phyloP scores from a whole-genome alignment of 2,329 filamentous ascomycete species.

The Epichloe elymi region DNA sequence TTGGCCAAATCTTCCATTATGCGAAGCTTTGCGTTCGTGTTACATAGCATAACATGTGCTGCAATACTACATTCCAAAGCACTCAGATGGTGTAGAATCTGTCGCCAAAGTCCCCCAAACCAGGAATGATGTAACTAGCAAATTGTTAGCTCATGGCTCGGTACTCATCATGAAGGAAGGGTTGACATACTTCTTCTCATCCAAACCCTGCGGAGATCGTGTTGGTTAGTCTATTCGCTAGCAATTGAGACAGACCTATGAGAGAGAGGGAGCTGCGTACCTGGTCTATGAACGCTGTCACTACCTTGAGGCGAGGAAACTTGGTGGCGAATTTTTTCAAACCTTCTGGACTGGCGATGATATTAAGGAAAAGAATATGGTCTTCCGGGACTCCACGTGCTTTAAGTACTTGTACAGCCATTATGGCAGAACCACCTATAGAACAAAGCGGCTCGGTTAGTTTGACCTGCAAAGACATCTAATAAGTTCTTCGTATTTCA shows the following conservation, averaged over 20 bases:
- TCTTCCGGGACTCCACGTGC: constrained; percentile 86
- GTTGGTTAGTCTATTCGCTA: background rate
- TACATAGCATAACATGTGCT: background rate
- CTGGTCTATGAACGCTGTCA: constrained; percentile 91
- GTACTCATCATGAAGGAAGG: background rate
- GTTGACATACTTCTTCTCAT: constrained; percentile 76
- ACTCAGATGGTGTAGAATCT: constrained; percentile 79
- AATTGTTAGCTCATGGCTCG: constrained; percentile 21
- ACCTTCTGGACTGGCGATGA: constrained; percentile 94
- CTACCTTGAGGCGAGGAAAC: constrained; percentile 79
- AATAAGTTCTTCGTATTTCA: constrained; percentile 21
- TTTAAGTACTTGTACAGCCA: constrained; percentile 91
- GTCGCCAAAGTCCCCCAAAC: constrained; percentile 90
- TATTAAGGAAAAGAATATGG: constrained; percentile 86
- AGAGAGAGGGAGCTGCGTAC: constrained; percentile 20
- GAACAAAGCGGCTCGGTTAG: background rate
- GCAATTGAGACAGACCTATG: background rate
- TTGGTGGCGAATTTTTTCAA: constrained; percentile 78
- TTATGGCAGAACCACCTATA: constrained; percentile 81
- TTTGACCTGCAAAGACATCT: background rate
- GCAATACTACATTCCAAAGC: background rate
- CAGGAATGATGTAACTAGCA: constrained; percentile 81
- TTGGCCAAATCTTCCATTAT: background rate
- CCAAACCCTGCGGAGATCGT: constrained; percentile 47
- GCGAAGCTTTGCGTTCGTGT: background rate